A percentile compares a stretch with the other conserved stretches of the same genome.
Evolutionary conservation across 2,329 filamentous ascomycete species (phyloP).

Genomic region (Neofusicoccum kwambonambiense): DNA sequence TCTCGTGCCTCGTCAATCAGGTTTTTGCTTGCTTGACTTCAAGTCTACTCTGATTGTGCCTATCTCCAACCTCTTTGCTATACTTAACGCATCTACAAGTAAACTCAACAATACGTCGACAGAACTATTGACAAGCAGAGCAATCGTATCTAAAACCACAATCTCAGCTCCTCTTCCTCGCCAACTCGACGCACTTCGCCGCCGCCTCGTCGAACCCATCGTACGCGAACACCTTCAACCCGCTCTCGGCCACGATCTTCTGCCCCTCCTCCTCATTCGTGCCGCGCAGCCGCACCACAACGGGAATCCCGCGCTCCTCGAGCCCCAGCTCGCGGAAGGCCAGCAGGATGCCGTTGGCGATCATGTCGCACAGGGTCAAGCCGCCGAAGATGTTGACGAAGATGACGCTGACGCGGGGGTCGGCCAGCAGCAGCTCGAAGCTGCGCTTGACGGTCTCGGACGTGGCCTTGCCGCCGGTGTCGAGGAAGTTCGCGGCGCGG

Average conservation of each 20-base stretch:
- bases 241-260: constrained; percentile 66
- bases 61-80: not conserved
- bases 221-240: constrained; percentile 66
- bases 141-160: not conserved
- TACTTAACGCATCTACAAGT: not conserved
- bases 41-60: not conserved
- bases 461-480: constrained; percentile 87
- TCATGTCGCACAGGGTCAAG: constrained; percentile 76
- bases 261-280: constrained; percentile 72
- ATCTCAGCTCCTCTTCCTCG: constrained; percentile 24
- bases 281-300: constrained; percentile 74
- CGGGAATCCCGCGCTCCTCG: constrained; percentile 56
- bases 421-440: constrained; percentile 71
- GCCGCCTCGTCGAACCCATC: constrained; percentile 75
- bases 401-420: constrained; percentile 69
- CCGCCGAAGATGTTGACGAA: constrained; percentile 73
- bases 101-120: not conserved
- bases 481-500: constrained; percentile 77
- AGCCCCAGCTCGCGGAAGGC: constrained; percentile 69
- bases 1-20: not conserved
- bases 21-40: not conserved
- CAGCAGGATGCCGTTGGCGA: constrained; percentile 70
- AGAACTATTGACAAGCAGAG: not conserved
- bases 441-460: constrained; percentile 74
- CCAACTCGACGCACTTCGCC: constrained; percentile 62